These are phyloP conservation scores for Arachnopeziza araneosa DNA, from an alignment of 2,329 filamentous ascomycete genomes.

Conservation along the genomic window DNA sequence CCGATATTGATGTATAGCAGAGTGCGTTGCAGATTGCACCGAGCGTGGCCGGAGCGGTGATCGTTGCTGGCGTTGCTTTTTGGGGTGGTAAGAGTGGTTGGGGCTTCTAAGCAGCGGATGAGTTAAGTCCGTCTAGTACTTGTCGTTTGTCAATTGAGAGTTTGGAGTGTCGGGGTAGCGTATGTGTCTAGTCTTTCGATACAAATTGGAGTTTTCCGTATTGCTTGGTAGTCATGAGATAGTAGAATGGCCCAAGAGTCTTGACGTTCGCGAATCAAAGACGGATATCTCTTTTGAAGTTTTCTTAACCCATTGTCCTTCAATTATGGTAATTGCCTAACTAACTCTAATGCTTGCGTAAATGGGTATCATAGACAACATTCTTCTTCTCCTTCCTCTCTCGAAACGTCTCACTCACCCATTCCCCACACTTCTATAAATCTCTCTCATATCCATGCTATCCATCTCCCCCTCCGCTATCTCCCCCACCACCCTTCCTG, in stretches of 20 bases:
- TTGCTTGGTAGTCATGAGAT: no score
- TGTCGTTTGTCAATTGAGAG: neutral
- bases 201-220: no score
- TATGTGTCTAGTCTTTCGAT: neutral
- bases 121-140: neutral
- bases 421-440: constrained; percentile 61
- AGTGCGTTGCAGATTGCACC: constrained; percentile 10
- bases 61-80: constrained; percentile 6
- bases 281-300: neutral
- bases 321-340: neutral
- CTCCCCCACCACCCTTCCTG: constrained; percentile 76
- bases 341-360: neutral
- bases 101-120: neutral
- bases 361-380: neutral
- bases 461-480: constrained; percentile 66
- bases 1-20: neutral
- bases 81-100: constrained; percentile 7
- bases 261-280: no score
- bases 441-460: constrained; percentile 56
- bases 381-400: neutral
- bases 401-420: no score
- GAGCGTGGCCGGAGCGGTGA: constrained; percentile 2
- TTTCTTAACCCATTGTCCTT: neutral
- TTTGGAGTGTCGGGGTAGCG: neutral
- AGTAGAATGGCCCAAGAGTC: no score